Evolutionary conservation across 176 grass and related monocot genomes (phyloP).

Genomic region (Zoysia pacifica): DNA sequence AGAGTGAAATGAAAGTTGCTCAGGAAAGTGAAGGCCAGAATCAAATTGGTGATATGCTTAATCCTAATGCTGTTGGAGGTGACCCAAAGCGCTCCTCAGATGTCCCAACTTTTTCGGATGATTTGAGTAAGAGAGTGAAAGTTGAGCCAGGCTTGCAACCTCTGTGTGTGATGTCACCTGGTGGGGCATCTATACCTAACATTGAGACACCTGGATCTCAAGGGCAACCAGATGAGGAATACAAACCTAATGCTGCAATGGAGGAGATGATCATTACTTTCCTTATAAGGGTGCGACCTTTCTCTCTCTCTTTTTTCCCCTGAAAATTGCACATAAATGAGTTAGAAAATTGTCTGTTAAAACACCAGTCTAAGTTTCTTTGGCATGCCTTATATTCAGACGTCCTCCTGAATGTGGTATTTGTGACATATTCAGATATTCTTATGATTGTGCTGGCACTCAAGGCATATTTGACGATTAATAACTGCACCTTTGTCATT

Average conservation of each 20-base stretch:
- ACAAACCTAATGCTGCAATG: constrained; percentile 99
- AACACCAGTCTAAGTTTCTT: constrained; percentile 1
- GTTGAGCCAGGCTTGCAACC: constrained; percentile 92
- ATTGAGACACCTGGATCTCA: constrained; percentile 90
- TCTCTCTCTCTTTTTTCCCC: background rate
- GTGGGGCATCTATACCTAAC: constrained; percentile 86
- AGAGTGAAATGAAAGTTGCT: constrained; percentile 81
- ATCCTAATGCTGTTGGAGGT: constrained; percentile 53
- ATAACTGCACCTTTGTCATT: background rate
- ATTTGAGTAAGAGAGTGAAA: constrained; percentile 96
- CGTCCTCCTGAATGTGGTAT: no score
- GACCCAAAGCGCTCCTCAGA: constrained; percentile 71
- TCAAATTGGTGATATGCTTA: constrained; percentile 69
- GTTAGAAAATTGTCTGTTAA: background rate
- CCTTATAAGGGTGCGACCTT: constrained; percentile 75
- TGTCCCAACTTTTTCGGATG: constrained; percentile 66
- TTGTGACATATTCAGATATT: no score
- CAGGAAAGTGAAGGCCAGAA: constrained; percentile 70
- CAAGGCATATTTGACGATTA: background rate
- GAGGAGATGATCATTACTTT: constrained; percentile 99
- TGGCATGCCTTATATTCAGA: background rate
- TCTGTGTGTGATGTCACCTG: constrained; percentile 90
- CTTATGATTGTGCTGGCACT: no score
- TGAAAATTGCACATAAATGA: constrained; percentile 20
- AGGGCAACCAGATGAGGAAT: constrained; percentile 93